Percentiles rank a stretch among this genome's conserved stretches.
These are phyloP conservation scores for Tricholoma furcatifolium DNA, from an alignment of 768 basidiomycete species.

Conservation along the genomic window DNA sequence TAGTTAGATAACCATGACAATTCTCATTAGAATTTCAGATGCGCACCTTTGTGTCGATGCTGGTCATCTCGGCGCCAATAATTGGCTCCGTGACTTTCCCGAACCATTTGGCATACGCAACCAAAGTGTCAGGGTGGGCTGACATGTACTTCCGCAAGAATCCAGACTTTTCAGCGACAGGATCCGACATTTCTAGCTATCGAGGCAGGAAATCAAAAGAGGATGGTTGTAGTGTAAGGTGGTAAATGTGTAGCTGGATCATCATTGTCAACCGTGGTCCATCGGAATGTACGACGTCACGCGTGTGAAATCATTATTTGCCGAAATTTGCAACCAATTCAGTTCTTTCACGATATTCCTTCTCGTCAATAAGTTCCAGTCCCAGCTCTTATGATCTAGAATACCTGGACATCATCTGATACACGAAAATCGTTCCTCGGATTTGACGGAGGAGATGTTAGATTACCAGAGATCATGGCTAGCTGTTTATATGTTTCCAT, in stretches of 20 bases:
- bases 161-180: slow-evolving; percentile 70
- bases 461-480: too few species aligned
- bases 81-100: slow-evolving; percentile 60
- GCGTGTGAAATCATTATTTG: too few species aligned
- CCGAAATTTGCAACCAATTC: too few species aligned
- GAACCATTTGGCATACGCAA: slow-evolving; percentile 79
- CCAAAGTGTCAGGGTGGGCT: slow-evolving; percentile 78
- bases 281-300: too few species aligned
- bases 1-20: background rate
- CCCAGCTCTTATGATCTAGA: too few species aligned
- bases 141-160: slow-evolving; percentile 88
- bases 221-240: background rate
- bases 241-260: too few species aligned
- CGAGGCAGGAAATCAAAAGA: background rate
- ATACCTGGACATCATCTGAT: too few species aligned
- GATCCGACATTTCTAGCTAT: slow-evolving; percentile 51
- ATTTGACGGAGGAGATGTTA: too few species aligned
- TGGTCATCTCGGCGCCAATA: slow-evolving; percentile 65
- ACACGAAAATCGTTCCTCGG: too few species aligned
- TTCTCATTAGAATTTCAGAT: background rate
- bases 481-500: too few species aligned
- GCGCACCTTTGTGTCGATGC: slow-evolving; percentile 63
- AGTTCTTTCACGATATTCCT: too few species aligned
- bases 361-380: too few species aligned
- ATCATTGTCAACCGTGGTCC: background rate